Evolutionary conservation across 768 basidiomycete genomes (phyloP), one percentile per base, ranked within the genome.

Genomic region (Rickenella mellea): DNA sequence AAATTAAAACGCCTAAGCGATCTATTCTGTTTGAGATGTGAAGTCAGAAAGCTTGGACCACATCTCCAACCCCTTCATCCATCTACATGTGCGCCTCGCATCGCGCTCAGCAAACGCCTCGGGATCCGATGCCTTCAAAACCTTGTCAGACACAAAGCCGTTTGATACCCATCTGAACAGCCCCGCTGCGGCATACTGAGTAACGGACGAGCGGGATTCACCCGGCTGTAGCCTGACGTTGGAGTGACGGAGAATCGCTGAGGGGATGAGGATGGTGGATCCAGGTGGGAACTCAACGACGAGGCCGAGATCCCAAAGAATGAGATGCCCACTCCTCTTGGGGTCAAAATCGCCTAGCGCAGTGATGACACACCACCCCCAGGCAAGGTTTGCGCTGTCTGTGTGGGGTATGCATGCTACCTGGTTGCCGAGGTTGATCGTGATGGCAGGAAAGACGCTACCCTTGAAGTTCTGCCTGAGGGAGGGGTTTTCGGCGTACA

Each of bases 111-210:
- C n/a, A n/a, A n/a, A n/a, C n/a, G n/a, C n/a, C n/a, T n/a, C n/a
- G n/a, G n/a, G n/a, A n/a, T n/a, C n/a, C n/a, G n/a, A n/a, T n/a
- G n/a, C n/a, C n/a, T n/a, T n/a, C n/a, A n/a, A n/a, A n/a, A n/a
- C n/a, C n/a, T n/a, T n/a, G n/a, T n/a, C n/a, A n/a, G n/a, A n/a
- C n/a, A n/a, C n/a, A n/a, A 46, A 46, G 3, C 45, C 48, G 28
- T 35, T 29, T 5, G 40, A 32, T 2, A 49, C 45, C 30, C 27
- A 50, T 9, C 51, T 40, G 22, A 51, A 45, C 3, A 54, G 22
- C 0, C 42, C 43, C 1, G 48, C 52, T 0, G 50, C 43, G 3
- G 46, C 42, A 30, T 54, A 54, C 27, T 49, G 46, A 5, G 53
- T 50, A 24, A 54, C 41, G 0, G 49, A 47, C 15, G 12, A n/a